Evolutionary conservation across 441 rosid species (phyloP), one percentile per base, ranked within the genome.

Genomic region (Macaranga tanarius): DNA sequence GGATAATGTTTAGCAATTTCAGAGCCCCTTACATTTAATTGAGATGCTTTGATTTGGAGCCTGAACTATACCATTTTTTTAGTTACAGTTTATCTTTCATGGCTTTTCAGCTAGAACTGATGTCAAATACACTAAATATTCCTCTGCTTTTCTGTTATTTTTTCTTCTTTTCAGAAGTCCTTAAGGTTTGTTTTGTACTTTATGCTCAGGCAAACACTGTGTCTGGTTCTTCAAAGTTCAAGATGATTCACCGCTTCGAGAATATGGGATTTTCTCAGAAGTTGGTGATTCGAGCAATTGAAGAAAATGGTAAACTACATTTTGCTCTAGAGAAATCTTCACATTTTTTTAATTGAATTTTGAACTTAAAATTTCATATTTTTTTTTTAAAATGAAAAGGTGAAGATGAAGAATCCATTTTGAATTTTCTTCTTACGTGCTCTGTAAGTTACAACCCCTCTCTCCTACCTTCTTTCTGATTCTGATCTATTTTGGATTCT

Each of bases 191-290:
- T 31, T 31, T 31, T 38, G 13, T 62, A 62, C 15, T 40, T 38
- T 9, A 25, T 31, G 17, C 31, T 40, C 67, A 63, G 67, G 51
- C 28, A 63, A 63, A 45, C 52, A 44, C 67, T 11, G 15, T 15
- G 25, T 44, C 52, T 64, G 19, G n/a, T 62, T 54, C 76, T 42
- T 68, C 62, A 57, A 70, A 34, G 45, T 64, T 77, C 34, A 73
- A 28, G 38, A 19, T 63, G 67, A 23, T 72, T 60, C 44, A 54
- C 51, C 64, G 45, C 13, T 76, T 76, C 34, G 72, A 66, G 62
- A 15, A 23, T 31, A 71, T 76, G 79, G 79, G 79, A 38, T 76
- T 73, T 59, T 70, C 74, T 25, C 68, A 69, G 26, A 40, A 67
- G 54, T 45, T 63, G 66, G 70, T 64, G 50, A 54, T 51, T 11